phyloP scores from a whole-genome alignment of 768 basidiomycete genomes.

The Chiua virens region DNA sequence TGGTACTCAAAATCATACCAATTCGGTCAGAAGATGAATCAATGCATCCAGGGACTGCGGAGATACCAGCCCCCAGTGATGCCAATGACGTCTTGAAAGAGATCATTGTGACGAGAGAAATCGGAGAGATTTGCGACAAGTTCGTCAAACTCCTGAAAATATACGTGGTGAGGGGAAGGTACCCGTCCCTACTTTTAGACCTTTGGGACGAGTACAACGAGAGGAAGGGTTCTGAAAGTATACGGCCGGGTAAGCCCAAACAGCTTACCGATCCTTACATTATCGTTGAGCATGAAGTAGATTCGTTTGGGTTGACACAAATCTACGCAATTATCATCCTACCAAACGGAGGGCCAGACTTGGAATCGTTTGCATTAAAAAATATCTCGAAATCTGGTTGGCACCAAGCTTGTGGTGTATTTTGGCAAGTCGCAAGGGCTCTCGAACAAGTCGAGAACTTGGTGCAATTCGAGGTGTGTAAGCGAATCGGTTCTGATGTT shows the following conservation, averaged over 20 bases:
- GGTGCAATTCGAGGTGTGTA: conserved; percentile 82
- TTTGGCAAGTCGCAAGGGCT: conserved; percentile 85
- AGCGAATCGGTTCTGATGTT: neutral
- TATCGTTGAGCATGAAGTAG: conserved; percentile 39
- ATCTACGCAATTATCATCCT: conserved; percentile 88
- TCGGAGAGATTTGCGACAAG: conserved; percentile 74
- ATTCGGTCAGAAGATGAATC: conserved; percentile 52
- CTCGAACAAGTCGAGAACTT: conserved; percentile 78
- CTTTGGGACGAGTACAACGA: conserved; percentile 87
- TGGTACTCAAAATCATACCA: conserved; percentile 91
- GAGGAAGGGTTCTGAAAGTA: conserved; percentile 76
- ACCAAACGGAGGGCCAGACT: conserved; percentile 86
- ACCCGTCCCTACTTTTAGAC: conserved; percentile 74
- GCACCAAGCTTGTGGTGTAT: conserved; percentile 84
- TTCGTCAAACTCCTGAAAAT: conserved; percentile 82
- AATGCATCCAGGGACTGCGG: conserved; percentile 36
- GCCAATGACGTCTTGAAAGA: conserved; percentile 78
- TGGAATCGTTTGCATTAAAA: conserved; percentile 80
- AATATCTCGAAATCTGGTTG: conserved; percentile 62
- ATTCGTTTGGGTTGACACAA: conserved; percentile 73
- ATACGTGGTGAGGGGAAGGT: conserved; percentile 83
- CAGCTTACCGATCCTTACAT: neutral
- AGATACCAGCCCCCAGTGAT: conserved; percentile 69
- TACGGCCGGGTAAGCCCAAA: conserved; percentile 69
- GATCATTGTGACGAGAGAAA: conserved; percentile 69